phyloP scores from a whole-genome alignment of 257 asterid genomes.

The Solanum paucissectum region DNA sequence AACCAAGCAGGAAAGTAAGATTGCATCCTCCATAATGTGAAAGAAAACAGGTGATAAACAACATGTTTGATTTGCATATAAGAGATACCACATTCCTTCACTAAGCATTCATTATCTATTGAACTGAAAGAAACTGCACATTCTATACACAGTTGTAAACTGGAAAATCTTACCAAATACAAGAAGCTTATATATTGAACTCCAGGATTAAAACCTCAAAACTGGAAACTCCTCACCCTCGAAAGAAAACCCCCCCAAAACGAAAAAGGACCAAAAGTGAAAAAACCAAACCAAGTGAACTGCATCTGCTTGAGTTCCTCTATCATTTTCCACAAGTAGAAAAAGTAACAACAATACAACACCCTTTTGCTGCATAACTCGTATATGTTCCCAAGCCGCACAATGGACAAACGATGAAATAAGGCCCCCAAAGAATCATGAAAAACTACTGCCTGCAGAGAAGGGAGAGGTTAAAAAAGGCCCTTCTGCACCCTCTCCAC shows the following conservation, averaged over 20 bases:
- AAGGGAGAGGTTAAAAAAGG: slow-evolving; percentile 43
- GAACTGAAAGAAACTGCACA: background rate
- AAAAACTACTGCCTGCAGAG: slow-evolving; percentile 9
- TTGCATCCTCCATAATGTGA: background rate
- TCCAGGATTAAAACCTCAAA: background rate
- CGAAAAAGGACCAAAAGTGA: background rate
- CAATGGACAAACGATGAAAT: slow-evolving; percentile 10
- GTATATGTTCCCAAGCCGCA: slow-evolving; percentile 15
- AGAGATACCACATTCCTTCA: background rate
- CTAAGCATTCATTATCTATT: background rate
- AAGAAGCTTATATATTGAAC: background rate
- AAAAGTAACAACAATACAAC: slow-evolving; percentile 21
- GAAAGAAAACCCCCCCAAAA: background rate
- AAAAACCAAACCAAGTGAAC: background rate
- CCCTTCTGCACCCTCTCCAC: slow-evolving; percentile 44
- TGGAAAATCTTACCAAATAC: background rate
- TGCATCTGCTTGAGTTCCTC: background rate
- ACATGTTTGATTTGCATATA: background rate
- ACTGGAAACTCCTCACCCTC: background rate
- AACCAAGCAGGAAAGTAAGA: background rate
- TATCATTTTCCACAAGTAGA: background rate
- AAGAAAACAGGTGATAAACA: background rate
- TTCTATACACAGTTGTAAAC: background rate
- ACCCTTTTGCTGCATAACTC: slow-evolving; percentile 24
- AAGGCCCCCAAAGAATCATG: slow-evolving; percentile 17